phyloP scores from a whole-genome alignment of 176 grass and related monocot species.

The Panicum miliaceum region DNA sequence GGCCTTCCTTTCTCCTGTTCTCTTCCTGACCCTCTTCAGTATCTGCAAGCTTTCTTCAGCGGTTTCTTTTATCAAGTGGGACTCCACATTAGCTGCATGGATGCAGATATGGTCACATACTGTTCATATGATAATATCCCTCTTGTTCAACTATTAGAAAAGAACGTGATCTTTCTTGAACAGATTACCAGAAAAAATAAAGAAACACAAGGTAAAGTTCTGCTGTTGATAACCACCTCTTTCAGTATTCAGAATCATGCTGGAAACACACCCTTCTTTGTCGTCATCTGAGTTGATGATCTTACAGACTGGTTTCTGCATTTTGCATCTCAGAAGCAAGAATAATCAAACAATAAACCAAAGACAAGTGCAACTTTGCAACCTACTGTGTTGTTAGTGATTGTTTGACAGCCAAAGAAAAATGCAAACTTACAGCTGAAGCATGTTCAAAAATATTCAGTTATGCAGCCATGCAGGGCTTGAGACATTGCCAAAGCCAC shows the following conservation, averaged over 20 bases:
- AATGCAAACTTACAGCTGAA: no score
- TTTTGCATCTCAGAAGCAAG: constrained; percentile 34
- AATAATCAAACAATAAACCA: constrained; percentile 19
- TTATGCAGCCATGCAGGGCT: no score
- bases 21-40: constrained; percentile 58
- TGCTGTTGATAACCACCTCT: constrained; percentile 26
- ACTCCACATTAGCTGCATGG: constrained; percentile 41
- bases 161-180: no score
- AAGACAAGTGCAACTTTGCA: neutral
- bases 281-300: constrained; percentile 67
- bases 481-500: neutral
- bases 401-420: no score
- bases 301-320: constrained; percentile 48
- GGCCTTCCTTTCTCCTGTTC: constrained; percentile 54
- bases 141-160: neutral
- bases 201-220: no score
- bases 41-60: constrained; percentile 59
- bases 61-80: constrained; percentile 30
- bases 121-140: neutral
- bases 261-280: constrained; percentile 39
- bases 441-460: no score
- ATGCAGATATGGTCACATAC: no score
- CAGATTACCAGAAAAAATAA: no score
- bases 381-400: no score
- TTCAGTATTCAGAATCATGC: constrained; percentile 44